Conservation (phyloP, 2,329 filamentous ascomycete genomes). For the Fusarium ambrosium region DNA sequence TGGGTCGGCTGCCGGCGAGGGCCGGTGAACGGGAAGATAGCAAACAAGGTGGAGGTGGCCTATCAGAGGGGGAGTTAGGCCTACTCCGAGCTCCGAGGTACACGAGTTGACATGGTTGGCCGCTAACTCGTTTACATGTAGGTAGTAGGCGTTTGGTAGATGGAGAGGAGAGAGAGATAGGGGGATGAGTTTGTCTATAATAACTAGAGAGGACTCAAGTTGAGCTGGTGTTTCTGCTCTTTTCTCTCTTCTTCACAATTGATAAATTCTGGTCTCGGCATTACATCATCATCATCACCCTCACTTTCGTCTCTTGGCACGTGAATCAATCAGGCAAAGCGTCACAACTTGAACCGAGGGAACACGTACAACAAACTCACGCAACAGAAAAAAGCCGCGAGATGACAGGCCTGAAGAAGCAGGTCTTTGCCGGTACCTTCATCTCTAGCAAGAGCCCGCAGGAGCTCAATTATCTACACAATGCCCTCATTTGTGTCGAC, state of each 20-base stretch:
- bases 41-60: slow-evolving; percentile 39
- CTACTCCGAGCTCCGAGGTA: slow-evolving; percentile 20
- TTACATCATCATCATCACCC: slow-evolving; percentile 10
- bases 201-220: neutral
- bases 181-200: neutral
- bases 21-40: slow-evolving; percentile 29
- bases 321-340: neutral
- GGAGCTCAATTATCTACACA: slow-evolving; percentile 65
- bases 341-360: neutral
- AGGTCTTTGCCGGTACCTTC: slow-evolving; percentile 69
- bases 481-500: slow-evolving; percentile 66
- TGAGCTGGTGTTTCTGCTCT: neutral
- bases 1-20: slow-evolving; percentile 45
- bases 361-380: neutral
- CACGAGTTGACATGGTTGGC: slow-evolving; percentile 6
- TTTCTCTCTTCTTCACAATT: neutral
- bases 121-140: neutral
- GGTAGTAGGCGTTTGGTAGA: neutral
- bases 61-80: slow-evolving; percentile 34
- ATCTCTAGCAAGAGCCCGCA: slow-evolving; percentile 64
- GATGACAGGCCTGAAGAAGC: slow-evolving; percentile 50
- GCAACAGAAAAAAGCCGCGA: neutral
- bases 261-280: neutral
- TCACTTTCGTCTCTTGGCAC: neutral
- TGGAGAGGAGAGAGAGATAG: neutral